phyloP scores from a whole-genome alignment of 345 rosid species.

The Rhodamnia rubescens region DNA sequence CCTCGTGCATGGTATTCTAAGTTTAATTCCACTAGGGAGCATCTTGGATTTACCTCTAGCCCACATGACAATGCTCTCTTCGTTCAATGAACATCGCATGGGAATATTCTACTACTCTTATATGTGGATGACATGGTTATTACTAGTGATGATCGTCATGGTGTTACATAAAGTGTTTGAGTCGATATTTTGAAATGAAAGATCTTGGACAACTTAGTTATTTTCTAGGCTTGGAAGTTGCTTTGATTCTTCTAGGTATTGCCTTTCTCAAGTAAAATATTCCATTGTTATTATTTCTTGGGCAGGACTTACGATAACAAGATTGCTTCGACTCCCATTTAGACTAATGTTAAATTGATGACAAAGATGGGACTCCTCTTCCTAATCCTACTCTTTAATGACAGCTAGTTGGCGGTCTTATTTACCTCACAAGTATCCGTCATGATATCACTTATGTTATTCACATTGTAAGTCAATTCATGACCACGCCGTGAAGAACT shows the following conservation, averaged over 20 bases:
- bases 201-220: too few species aligned
- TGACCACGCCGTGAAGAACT: rapidly evolving
- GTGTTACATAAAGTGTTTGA: neutral
- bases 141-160: neutral
- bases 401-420: rapidly evolving
- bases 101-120: neutral
- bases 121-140: neutral
- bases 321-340: neutral
- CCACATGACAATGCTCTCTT: neutral
- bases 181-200: too few species aligned
- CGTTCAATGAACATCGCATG: neutral
- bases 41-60: neutral
- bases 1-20: too few species aligned
- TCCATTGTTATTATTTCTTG: neutral
- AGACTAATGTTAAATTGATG: too few species aligned
- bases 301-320: neutral
- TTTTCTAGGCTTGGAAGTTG: too few species aligned
- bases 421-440: rapidly evolving
- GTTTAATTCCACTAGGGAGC: neutral
- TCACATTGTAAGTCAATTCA: neutral
- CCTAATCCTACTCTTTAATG: neutral
- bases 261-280: neutral
- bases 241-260: neutral
- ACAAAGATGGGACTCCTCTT: neutral
- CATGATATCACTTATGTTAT: rapidly evolving